A percentile compares a stretch with the other conserved stretches of the same genome.
These are phyloP conservation scores for Tanacetum coccineum DNA, from an alignment of 129 eudicot genomes.

Conservation along the genomic window DNA sequence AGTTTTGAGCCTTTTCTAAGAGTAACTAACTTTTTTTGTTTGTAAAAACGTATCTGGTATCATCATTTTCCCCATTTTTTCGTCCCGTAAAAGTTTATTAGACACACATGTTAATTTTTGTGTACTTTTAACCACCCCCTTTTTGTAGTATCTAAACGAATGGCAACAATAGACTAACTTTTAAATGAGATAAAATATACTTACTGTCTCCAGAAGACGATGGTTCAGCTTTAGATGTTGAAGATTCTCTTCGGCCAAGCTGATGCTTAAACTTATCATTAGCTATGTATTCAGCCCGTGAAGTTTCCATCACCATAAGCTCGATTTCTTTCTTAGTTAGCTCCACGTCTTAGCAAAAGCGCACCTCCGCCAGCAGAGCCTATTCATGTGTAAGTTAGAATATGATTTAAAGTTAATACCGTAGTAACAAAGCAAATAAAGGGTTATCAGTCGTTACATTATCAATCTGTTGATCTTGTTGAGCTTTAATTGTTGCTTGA, in stretches of 20 bases:
- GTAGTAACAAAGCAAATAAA: too few relatives aligned
- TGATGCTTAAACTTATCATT: constrained; percentile 65
- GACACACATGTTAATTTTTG: too few relatives aligned
- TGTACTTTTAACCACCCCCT: too few relatives aligned
- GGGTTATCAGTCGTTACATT: too few relatives aligned
- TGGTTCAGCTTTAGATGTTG: constrained; percentile 84
- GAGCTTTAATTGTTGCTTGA: constrained; percentile 95
- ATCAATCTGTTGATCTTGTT: constrained; percentile 96
- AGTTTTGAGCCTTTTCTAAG: too few relatives aligned
- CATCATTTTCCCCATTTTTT: too few relatives aligned
- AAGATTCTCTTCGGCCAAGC: constrained; percentile 57
- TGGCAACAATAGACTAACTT: too few relatives aligned
- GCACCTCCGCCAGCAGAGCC: constrained; percentile 92
- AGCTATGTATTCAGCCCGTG: constrained; percentile 77
- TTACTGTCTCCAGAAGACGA: constrained; percentile 87
- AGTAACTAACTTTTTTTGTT: too few relatives aligned
- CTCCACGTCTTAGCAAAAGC: constrained; percentile 92
- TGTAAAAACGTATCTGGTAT: too few relatives aligned
- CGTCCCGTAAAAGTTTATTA: too few relatives aligned
- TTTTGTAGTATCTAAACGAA: too few relatives aligned
- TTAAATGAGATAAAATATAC: constrained; percentile 15
- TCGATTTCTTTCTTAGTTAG: constrained; percentile 88
- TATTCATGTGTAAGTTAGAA: constrained; percentile 2
- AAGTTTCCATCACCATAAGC: constrained; percentile 92
- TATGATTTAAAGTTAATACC: too few relatives aligned